These are phyloP conservation scores for Protea cynaroides DNA, from an alignment of 164 flowering plant genomes.

Conservation along the genomic window DNA sequence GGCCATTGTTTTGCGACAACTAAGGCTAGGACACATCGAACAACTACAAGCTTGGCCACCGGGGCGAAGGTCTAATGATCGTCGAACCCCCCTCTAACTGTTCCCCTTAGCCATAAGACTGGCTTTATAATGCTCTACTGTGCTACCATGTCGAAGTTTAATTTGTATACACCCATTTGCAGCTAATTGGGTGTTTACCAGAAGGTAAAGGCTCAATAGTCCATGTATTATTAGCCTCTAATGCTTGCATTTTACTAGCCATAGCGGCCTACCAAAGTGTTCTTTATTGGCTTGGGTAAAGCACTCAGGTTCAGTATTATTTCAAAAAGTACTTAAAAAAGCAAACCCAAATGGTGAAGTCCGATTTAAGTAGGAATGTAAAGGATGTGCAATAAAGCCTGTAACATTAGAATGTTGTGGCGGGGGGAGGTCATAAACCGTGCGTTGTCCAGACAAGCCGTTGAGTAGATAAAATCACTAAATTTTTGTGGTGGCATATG, in stretches of 20 bases:
- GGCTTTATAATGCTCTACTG: neutral
- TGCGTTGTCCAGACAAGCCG: no score
- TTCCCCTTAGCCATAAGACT: neutral
- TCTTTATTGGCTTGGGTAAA: no score
- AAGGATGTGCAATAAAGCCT: neutral
- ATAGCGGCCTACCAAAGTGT: no score
- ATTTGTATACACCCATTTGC: neutral
- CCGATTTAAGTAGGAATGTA: neutral
- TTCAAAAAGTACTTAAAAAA: no score
- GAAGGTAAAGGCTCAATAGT: no score
- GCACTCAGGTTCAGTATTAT: no score
- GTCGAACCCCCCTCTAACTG: neutral
- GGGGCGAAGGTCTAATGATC: neutral
- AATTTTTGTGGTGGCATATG: no score
- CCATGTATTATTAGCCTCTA: no score
- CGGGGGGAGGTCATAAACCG: no score
- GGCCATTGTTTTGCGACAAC: neutral
- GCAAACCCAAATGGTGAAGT: neutral
- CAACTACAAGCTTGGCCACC: neutral
- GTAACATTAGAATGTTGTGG: neutral
- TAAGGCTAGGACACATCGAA: neutral
- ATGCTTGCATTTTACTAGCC: no score
- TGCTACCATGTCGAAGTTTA: no score
- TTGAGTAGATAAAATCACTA: no score
- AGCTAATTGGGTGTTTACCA: neutral